These are phyloP conservation scores for Brettanomyces naardenensis DNA, from an alignment of 805 yeast genomes.

Conservation along the genomic window DNA sequence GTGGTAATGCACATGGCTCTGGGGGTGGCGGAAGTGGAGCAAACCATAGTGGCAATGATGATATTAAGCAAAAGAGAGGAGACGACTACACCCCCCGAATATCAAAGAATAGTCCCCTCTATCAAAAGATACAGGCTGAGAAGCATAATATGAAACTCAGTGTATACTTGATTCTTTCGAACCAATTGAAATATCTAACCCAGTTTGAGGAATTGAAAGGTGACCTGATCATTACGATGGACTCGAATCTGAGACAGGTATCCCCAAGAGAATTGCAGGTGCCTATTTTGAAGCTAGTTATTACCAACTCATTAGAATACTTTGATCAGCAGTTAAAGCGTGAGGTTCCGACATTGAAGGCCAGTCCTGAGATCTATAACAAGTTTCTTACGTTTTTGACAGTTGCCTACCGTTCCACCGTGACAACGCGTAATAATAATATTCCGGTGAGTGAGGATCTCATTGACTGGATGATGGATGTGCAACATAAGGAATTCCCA, in stretches of 20 bases:
- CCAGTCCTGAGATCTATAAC: conserved; percentile 9
- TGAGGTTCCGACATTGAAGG: conserved; percentile 4
- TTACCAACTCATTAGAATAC: conserved; percentile 39
- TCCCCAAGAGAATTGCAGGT: conserved; percentile 13
- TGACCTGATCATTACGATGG: conserved; percentile 42
- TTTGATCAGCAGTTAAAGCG: conserved; percentile 16
- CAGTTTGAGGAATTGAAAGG: conserved; percentile 27
- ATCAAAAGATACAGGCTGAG: conserved; percentile 12
- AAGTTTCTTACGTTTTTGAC: conserved; percentile 15
- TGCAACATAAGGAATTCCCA: conserved; percentile 13
- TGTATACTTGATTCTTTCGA: conserved; percentile 38
- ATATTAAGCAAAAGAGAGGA: conserved; percentile 5
- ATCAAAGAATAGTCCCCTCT: conserved; percentile 25
- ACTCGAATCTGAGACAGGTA: conserved; percentile 24
- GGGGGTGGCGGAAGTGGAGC: conserved; percentile 1
- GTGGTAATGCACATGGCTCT: conserved; percentile 1
- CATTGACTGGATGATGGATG: conserved; percentile 22
- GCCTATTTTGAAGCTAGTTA: conserved; percentile 40
- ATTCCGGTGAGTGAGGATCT: conserved; percentile 12
- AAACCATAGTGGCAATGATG: conserved; percentile 5
- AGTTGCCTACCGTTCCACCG: conserved; percentile 11
- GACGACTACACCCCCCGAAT: conserved; percentile 26
- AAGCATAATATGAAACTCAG: conserved; percentile 15
- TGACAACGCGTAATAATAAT: conserved; percentile 7
- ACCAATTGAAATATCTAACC: conserved; percentile 32